These are phyloP conservation scores for Xylariaceae sp. DNA, from an alignment of 2,329 filamentous ascomycete species.

Conservation along the genomic window DNA sequence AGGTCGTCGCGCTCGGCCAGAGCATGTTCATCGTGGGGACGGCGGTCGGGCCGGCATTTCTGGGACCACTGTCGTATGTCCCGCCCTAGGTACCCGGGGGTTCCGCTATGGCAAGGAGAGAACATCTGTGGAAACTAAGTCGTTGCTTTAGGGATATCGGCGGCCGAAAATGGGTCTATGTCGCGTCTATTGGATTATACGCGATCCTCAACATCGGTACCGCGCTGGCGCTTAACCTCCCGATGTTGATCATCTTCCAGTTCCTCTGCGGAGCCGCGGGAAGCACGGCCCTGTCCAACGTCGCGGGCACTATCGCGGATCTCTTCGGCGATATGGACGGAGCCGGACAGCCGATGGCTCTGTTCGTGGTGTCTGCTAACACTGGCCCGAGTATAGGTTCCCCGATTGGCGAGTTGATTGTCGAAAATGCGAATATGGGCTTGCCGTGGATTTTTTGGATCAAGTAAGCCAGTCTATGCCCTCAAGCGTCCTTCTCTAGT, in stretches of 20 bases:
- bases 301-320: constrained; percentile 41
- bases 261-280: constrained; percentile 41
- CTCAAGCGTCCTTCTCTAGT: background rate
- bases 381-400: constrained; percentile 44
- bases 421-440: constrained; percentile 39
- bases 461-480: constrained; percentile 35
- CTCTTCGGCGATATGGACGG: constrained; percentile 42
- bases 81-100: background rate
- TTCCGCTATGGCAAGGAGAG: too few species aligned
- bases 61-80: constrained; percentile 45
- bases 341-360: constrained; percentile 46
- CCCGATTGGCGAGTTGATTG: constrained; percentile 45
- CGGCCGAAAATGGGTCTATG: constrained; percentile 48
- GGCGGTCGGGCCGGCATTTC: constrained; percentile 44
- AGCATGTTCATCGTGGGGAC: constrained; percentile 47
- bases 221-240: constrained; percentile 39
- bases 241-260: constrained; percentile 44
- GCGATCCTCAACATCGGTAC: constrained; percentile 42
- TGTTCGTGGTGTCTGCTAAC: constrained; percentile 45
- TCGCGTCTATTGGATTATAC: constrained; percentile 39
- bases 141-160: constrained; percentile 40
- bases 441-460: constrained; percentile 46
- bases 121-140: constrained; percentile 11
- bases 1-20: constrained; percentile 45
- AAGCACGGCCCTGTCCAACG: constrained; percentile 41